These are phyloP conservation scores for Butyriboletus regius DNA, from an alignment of 1,284 basidiomycete genomes.

Conservation along the genomic window DNA sequence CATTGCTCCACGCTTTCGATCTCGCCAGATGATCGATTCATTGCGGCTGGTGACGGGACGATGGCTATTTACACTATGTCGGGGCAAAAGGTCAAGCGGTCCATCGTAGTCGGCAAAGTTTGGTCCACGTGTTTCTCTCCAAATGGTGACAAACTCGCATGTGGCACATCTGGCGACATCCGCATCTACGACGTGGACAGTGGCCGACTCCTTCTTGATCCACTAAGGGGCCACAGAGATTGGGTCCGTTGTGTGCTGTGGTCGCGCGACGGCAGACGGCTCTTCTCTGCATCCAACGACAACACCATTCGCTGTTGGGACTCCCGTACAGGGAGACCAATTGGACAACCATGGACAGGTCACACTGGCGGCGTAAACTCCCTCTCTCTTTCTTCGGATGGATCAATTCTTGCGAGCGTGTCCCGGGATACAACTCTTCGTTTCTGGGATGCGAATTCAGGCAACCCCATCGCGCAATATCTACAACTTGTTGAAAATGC, in stretches of 20 bases:
- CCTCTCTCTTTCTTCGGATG: slow-evolving; percentile 11
- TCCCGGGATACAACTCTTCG: slow-evolving; percentile 3
- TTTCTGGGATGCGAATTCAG: slow-evolving; percentile 11
- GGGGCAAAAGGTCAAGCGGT: background rate
- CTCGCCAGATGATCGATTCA: slow-evolving; percentile 1
- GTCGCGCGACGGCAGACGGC: slow-evolving; percentile 8
- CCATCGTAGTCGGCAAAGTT: background rate
- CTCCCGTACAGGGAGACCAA: background rate
- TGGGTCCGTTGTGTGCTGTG: slow-evolving; percentile 1
- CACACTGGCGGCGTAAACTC: background rate
- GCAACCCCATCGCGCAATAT: background rate
- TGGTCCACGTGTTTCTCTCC: slow-evolving; percentile 7
- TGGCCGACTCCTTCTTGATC: background rate
- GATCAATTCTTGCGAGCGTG: slow-evolving; percentile 8
- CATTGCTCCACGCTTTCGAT: background rate
- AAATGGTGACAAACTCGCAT: slow-evolving; percentile 1
- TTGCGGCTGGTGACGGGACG: fast-evolving
- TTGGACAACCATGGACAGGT: slow-evolving; percentile 5
- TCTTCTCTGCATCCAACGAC: slow-evolving; percentile 3
- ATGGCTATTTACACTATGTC: background rate
- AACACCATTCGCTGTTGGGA: slow-evolving; percentile 12
- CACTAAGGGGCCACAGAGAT: background rate
- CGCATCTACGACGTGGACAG: slow-evolving; percentile 1
- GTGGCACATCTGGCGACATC: background rate
- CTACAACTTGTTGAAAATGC: background rate